Conservation (phyloP, 768 basidiomycete genomes). For the Tulasnella sp. region DNA sequence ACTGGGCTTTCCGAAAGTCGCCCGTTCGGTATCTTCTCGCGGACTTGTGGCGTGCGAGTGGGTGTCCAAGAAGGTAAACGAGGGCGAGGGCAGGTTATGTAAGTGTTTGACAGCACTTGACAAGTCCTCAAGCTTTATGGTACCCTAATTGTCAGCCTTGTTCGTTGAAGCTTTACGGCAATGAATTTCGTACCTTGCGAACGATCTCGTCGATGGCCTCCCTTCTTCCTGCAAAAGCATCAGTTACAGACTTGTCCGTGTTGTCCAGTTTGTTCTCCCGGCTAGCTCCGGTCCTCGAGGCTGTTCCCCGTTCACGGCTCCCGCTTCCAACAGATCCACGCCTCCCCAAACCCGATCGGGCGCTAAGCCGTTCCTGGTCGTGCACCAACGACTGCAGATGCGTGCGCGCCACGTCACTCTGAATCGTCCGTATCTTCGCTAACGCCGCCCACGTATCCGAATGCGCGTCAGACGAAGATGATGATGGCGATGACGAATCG, state of each 20-base stretch:
- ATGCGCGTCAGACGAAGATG: background rate
- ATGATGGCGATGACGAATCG: too few relatives aligned
- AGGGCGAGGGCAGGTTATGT: background rate
- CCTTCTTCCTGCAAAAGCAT: background rate
- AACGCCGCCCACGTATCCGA: background rate
- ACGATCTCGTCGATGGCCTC: constrained; percentile 1
- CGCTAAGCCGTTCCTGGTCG: background rate
- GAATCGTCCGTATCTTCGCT: background rate
- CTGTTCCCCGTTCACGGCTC: background rate
- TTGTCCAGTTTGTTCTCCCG: background rate
- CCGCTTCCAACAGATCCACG: background rate
- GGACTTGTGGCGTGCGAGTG: too few relatives aligned
- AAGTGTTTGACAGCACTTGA: background rate
- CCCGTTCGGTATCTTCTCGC: too few relatives aligned
- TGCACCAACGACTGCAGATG: background rate
- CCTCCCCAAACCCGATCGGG: background rate
- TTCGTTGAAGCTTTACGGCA: background rate
- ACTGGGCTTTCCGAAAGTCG: too few relatives aligned
- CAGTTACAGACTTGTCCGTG: background rate
- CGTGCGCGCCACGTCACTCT: background rate
- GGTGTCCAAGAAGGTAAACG: too few relatives aligned
- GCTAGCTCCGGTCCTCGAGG: background rate
- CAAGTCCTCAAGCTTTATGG: background rate
- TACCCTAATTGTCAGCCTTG: background rate
- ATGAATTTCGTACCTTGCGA: background rate